These are phyloP conservation scores for Apiotrichum porosum DNA, from an alignment of 1,284 basidiomycete genomes.

Conservation along the genomic window DNA sequence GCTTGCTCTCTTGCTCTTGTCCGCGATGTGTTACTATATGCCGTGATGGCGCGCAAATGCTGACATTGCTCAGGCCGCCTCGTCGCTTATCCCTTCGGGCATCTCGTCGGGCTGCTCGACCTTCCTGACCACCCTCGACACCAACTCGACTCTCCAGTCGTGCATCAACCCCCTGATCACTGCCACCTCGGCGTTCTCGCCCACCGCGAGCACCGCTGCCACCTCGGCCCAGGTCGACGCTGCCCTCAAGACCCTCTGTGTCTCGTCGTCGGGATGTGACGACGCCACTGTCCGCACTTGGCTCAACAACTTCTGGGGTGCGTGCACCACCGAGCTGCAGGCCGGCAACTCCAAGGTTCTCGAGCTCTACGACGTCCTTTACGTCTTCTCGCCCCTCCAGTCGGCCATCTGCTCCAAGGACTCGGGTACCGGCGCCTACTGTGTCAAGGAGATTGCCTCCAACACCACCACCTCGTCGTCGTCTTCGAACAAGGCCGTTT, in stretches of 20 bases:
- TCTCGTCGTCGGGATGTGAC: conserved; percentile 54
- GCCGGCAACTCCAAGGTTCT: conserved; percentile 53
- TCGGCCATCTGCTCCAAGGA: conserved; percentile 69
- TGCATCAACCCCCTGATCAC: conserved; percentile 65
- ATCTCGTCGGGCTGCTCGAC: conserved; percentile 58
- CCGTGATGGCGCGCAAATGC: too few relatives aligned
- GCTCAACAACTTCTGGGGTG: conserved; percentile 63
- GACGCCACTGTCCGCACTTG: conserved; percentile 58
- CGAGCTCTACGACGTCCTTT: conserved; percentile 70
- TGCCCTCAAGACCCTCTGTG: conserved; percentile 61
- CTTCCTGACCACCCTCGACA: conserved; percentile 64
- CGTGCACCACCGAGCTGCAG: conserved; percentile 64
- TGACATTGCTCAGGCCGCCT: neutral
- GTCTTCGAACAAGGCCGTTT: conserved; percentile 19
- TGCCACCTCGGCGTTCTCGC: conserved; percentile 60
- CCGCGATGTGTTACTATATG: too few relatives aligned
- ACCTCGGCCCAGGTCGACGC: conserved; percentile 52
- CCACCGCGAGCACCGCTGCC: conserved; percentile 56
- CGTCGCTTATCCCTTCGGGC: conserved; percentile 52
- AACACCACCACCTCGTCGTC: conserved; percentile 21
- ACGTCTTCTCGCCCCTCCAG: conserved; percentile 61
- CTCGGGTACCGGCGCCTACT: conserved; percentile 60
- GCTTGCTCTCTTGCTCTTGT: too few relatives aligned
- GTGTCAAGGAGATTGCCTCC: conserved; percentile 53
- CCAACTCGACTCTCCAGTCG: conserved; percentile 55